Evolutionary conservation across 2,329 filamentous ascomycete genomes (phyloP), one percentile per base, ranked within the genome.

Genomic region (Clonostachys chloroleuca): DNA sequence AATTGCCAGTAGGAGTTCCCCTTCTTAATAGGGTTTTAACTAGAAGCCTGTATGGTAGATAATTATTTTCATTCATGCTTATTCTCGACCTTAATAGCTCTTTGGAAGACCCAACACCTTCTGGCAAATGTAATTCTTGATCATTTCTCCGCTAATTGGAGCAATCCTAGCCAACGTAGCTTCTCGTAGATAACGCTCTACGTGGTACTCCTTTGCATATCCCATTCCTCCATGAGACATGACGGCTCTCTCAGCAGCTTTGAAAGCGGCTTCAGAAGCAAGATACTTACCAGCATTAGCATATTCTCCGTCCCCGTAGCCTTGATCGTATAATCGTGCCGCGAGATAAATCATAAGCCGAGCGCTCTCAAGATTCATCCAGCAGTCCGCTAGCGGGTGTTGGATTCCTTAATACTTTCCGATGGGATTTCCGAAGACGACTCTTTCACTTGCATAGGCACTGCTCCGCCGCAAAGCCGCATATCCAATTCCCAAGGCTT

Each of bases 401-500:
- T 80, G 73, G 20, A 87, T 79, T 0, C 73, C 80, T 54, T 87
- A 83, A 56, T 87, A 86, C 64, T 75, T 71, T 2, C 84, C 83
- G 49, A 87, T 86, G 1, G 80, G 76, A 2, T 81, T 67, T n/a
- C 74, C 70, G 54, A 87, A 87, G 0, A 87, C 81, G 5, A 84
- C 72, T 0, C 86, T 74, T 35, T 87, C 83, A 44, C 75, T 70
- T 0, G 86, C 85, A 54, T 91, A 90, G n/a, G 69, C 70, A 0
- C 81, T 73, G 0, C 86, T 86, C 52, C 73, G 80, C 48, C 73
- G 69, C 30, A 84, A 66, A 12, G 81, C 88, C 0, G 83, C 86
- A 55, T 92, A 94, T 0, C 89, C 89, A 1, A 95, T 68, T 0
- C 89, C 89, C 1, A 94, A 72, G 0, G 89, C 88, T 67, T 94